Evolutionary conservation across 768 basidiomycete species (phyloP).

Genomic region (Postia placenta): DNA sequence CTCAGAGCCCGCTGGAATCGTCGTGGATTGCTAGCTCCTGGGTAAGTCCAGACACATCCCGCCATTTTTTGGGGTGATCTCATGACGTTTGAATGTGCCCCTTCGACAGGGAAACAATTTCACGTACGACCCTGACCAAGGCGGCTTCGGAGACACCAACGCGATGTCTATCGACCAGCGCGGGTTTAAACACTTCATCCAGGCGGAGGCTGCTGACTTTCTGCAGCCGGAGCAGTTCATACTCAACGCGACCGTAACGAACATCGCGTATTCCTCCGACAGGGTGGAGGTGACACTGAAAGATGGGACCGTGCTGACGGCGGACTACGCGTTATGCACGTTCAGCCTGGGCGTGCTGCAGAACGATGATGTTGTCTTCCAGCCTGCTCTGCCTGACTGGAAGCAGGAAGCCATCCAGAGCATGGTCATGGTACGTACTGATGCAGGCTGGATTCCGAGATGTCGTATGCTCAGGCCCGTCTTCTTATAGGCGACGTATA

Average conservation of each 20-base stretch:
- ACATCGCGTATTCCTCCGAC: conserved; percentile 38
- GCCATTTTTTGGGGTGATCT: too few relatives aligned
- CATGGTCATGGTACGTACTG: conserved; percentile 47
- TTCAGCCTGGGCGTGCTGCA: conserved; percentile 69
- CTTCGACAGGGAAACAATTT: conserved; percentile 53
- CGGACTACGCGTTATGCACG: conserved; percentile 57
- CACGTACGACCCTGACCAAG: conserved; percentile 45
- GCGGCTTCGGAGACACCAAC: conserved; percentile 52
- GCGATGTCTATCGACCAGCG: conserved; percentile 51
- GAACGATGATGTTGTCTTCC: conserved; percentile 49
- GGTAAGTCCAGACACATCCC: conserved; percentile 29
- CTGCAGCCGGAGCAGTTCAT: conserved; percentile 41
- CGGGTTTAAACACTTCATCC: conserved; percentile 52
- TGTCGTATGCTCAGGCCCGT: background rate
- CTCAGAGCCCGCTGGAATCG: conserved; percentile 44
- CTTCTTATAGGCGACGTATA: conserved; percentile 43
- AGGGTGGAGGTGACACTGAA: conserved; percentile 44
- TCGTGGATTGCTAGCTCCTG: conserved; percentile 44
- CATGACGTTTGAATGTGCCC: too few relatives aligned
- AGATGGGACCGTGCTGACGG: conserved; percentile 37
- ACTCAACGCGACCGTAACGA: conserved; percentile 44
- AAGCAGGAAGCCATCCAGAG: conserved; percentile 61
- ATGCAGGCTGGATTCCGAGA: background rate
- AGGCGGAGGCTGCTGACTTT: conserved; percentile 52
- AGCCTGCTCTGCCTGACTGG: conserved; percentile 50